Evolutionary conservation across 371 early-diverging fungal genomes (phyloP), one percentile per base, ranked within the genome.

Genomic region (Rhizopus delemar): DNA sequence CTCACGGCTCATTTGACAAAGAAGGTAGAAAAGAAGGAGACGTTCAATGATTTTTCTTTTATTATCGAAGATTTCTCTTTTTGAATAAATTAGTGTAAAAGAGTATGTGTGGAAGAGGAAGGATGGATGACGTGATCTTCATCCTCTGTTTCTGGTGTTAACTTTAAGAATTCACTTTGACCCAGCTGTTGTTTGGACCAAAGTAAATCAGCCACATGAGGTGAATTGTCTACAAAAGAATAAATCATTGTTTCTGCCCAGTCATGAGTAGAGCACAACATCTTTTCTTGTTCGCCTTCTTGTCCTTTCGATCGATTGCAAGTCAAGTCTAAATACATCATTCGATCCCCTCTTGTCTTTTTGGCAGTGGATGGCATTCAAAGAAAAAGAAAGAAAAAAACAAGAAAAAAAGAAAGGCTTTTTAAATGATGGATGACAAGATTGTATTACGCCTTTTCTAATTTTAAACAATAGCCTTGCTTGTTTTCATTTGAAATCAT

Each of bases 1-100:
- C 57, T 80, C 15, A 60, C 57, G 16, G 68, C 57, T 31, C 80
- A 79, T 51, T 43, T 78, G 45, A 66, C 56, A 41, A 67, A 63
- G 29, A 66, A 57, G 33, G 49, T 49, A 8, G 59, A 59, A 33
- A 28, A 41, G 11, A 32, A 52, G 33, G 35, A 52, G 22, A 32
- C 35, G 33, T 9, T 52, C 8, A 51, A 15, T 51, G 16, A 51
- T 46, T 46, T 15, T 28, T 38, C 39, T 38, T 38, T 38, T 38
- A 38, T 38, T 8, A 38, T 22, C 22, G 22, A 6, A 38, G 39
- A 6, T 38, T 38, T 38, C 13, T 38, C 39, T 11, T 38, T 13
- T 22, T 22, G n/a, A 22, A 22, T 22, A 22, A 22, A 22, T 22
- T 22, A 22, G 0, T 22, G 22, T 22, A 22, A 22, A 22, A 22